Evolutionary conservation across 768 basidiomycete genomes (phyloP), one percentile per base, ranked within the genome.

Genomic region (Trametes gibbosa): DNA sequence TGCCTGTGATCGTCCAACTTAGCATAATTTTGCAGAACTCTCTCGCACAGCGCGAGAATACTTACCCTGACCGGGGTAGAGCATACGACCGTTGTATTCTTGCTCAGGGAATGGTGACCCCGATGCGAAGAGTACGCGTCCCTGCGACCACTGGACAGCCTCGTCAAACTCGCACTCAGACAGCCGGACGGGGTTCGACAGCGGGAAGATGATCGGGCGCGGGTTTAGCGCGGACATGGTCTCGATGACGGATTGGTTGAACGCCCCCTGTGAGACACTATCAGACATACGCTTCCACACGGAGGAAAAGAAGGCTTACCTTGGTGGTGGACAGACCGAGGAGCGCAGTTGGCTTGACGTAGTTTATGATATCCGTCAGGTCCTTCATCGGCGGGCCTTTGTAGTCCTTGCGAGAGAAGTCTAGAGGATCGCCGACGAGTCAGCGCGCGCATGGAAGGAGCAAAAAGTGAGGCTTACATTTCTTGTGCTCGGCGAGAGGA

Each of bases 121-220:
- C 40, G 85, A 87, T 0, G 95, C 94, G 69, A 94, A 97, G 56
- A 97, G 82, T 17, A 88, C 89, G 41, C 72, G 75, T 27, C 95
- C 94, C 42, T 84, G 73, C 3, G 92, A 89, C 74, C 85, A 79
- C 48, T 76, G 73, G 42, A 93, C 81, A 1, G 90, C 90, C 50
- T 92, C 87, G 46, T 82, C 73, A 72, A 90, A 94, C 23, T 86
- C 85, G 70, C 89, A 90, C 69, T 93, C 92, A 7, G 87, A 88
- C 48, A 90, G 78, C n/a, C 79, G 78, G 56, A 89, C 83, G 43
- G 95, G 95, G 76, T 96, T 97, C 23, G 90, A 92, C 10, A 96
- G 83, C 32, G 95, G 91, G 81, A 96, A 96, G 70, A 96, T 83
- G 76, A 96, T 94, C 23, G 95, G 95, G 17, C 85, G 82, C 4